Evolutionary conservation across 225 moss, liverwort and hornwort species (phyloP).

Genomic region (Marchantia polymorpha): DNA sequence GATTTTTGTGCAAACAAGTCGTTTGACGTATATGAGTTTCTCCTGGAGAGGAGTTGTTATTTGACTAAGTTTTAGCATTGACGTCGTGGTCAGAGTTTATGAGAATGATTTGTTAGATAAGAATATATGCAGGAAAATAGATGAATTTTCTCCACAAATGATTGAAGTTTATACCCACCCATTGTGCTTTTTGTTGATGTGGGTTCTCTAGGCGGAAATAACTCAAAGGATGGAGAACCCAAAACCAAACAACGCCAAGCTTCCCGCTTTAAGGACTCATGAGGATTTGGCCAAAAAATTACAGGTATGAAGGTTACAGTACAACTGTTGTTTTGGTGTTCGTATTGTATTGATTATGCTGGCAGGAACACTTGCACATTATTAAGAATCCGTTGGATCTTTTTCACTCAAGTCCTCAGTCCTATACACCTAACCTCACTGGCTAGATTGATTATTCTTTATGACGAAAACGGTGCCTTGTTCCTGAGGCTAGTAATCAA

Average conservation of each 20-base stretch:
- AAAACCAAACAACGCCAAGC: constrained; percentile 58
- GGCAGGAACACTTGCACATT: background rate
- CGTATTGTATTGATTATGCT: background rate
- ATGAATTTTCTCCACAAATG: background rate
- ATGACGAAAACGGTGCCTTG: too few relatives aligned
- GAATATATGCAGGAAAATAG: background rate
- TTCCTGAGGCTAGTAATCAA: too few relatives aligned
- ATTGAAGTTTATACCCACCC: background rate
- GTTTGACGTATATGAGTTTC: background rate
- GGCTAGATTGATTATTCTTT: too few relatives aligned
- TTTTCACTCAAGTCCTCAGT: too few relatives aligned
- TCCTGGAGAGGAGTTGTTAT: background rate
- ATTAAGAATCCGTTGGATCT: background rate
- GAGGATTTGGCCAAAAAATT: constrained; percentile 93
- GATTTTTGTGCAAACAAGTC: background rate
- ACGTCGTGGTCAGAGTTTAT: too few relatives aligned
- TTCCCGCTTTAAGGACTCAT: constrained; percentile 70
- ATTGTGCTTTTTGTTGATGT: background rate
- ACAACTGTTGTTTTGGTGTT: background rate
- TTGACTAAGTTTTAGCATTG: background rate
- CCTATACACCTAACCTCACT: too few relatives aligned
- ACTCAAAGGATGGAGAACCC: constrained; percentile 84
- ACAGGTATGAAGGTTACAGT: constrained; percentile 45
- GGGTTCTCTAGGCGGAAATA: constrained; percentile 67
- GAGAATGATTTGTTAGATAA: too few relatives aligned